Evolutionary conservation across 2,329 filamentous ascomycete species (phyloP).

Genomic region (Diaporthe sp.): DNA sequence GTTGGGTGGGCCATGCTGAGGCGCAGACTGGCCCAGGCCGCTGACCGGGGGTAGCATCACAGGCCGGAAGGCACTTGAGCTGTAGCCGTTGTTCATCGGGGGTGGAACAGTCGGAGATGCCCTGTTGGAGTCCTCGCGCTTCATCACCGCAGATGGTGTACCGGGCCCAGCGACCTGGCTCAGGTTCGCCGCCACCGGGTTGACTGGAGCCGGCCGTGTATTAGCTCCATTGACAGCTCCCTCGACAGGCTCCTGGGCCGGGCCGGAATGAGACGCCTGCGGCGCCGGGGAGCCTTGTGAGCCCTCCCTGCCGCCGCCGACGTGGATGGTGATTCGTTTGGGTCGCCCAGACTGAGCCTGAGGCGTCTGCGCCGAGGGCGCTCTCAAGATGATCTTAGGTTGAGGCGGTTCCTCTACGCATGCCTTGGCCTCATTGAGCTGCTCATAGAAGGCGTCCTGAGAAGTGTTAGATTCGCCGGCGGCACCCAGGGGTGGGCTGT

Average conservation of each 20-base stretch:
- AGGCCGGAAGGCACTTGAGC: conserved; percentile 40
- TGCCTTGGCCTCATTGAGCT: conserved; percentile 79
- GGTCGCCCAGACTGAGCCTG: conserved; percentile 56
- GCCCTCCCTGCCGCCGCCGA: conserved; percentile 70
- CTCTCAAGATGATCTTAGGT: conserved; percentile 86
- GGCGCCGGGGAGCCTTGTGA: conserved; percentile 67
- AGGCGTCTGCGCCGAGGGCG: conserved; percentile 63
- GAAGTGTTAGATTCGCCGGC: conserved; percentile 40
- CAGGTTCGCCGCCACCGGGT: conserved; percentile 42
- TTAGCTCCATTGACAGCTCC: conserved; percentile 51
- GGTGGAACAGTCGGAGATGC: conserved; percentile 49
- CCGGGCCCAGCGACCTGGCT: conserved; percentile 58
- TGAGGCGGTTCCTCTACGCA: conserved; percentile 79
- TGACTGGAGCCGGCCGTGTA: conserved; percentile 37
- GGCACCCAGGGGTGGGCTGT: background rate
- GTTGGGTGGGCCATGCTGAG: conserved; percentile 36
- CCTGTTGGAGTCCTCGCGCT: conserved; percentile 54
- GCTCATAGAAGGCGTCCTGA: conserved; percentile 77
- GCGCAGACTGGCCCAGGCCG: conserved; percentile 33
- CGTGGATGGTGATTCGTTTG: conserved; percentile 80
- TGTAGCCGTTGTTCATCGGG: conserved; percentile 48
- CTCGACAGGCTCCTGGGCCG: conserved; percentile 50
- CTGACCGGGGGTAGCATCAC: conserved; percentile 39
- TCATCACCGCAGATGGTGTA: conserved; percentile 58
- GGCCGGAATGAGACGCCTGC: conserved; percentile 52